Conservation (phyloP, 306 rosid genomes). For the Lupinus albus region DNA sequence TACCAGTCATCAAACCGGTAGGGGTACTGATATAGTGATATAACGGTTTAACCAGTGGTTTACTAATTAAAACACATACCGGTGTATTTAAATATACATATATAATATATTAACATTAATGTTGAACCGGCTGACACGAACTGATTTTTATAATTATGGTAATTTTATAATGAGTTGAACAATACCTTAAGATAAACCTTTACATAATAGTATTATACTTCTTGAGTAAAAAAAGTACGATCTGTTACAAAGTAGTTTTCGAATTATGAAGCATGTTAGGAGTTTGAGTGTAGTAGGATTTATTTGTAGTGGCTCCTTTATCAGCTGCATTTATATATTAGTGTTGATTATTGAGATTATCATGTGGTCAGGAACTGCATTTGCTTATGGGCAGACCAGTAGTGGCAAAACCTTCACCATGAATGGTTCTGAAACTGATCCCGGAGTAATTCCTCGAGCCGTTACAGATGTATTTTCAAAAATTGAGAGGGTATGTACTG, state of each 20-base stretch:
- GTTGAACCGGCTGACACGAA: no score
- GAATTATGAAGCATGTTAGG: not conserved
- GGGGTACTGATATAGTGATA: no score
- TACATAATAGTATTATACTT: not conserved
- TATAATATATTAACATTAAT: no score
- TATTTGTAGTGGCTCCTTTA: not conserved
- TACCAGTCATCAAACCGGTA: no score
- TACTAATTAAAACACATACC: no score
- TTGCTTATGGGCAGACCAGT: constrained; percentile 98
- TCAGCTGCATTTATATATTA: constrained; percentile 19
- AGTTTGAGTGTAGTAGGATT: not conserved
- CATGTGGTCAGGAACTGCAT: constrained; percentile 76
- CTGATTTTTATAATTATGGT: no score
- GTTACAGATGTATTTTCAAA: constrained; percentile 77
- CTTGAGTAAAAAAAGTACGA: not conserved
- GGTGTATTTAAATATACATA: no score
- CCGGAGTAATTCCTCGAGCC: constrained; percentile 79
- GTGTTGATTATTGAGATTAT: constrained; percentile 32
- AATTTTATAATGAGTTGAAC: no score
- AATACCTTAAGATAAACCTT: not conserved
- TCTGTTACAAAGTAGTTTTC: not conserved
- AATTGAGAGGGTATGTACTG: constrained; percentile 60
- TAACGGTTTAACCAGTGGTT: no score
- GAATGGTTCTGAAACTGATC: constrained; percentile 84
- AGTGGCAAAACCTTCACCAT: constrained; percentile 99